phyloP scores from a whole-genome alignment of 805 yeast species.

The Wickerhamiella bombiphila region DNA sequence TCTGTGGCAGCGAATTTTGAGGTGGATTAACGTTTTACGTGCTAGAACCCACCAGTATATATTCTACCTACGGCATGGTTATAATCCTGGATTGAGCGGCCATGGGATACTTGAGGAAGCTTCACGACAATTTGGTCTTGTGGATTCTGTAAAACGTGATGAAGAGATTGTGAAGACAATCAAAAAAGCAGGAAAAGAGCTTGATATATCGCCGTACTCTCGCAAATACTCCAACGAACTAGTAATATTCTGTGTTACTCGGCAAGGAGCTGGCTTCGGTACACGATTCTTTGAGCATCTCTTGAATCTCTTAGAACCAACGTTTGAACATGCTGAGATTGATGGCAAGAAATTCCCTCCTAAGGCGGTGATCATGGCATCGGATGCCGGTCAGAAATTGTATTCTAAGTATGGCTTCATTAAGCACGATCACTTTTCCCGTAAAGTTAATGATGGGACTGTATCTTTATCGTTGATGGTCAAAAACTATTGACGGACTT shows the following conservation, averaged over 20 bases:
- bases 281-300: not conserved
- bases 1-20: not conserved
- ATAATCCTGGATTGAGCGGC: too few relatives aligned
- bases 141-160: not conserved
- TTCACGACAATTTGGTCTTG: not conserved
- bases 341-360: not conserved
- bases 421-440: not conserved
- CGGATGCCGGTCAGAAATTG: not conserved
- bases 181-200: not conserved
- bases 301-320: conserved; percentile 8
- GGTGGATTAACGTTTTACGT: not conserved
- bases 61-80: not conserved
- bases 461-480: not conserved
- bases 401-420: not conserved
- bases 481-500: too few relatives aligned
- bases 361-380: not conserved
- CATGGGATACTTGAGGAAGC: not conserved
- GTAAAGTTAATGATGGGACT: not conserved
- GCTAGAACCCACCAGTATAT: not conserved
- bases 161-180: not conserved
- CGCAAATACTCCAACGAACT: not conserved
- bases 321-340: not conserved
- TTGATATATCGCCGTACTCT: too few relatives aligned
- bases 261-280: not conserved
- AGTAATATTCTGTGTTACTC: not conserved